Conservation (phyloP, 169 alveolate species). For the Eimeria brunetti region DNA sequence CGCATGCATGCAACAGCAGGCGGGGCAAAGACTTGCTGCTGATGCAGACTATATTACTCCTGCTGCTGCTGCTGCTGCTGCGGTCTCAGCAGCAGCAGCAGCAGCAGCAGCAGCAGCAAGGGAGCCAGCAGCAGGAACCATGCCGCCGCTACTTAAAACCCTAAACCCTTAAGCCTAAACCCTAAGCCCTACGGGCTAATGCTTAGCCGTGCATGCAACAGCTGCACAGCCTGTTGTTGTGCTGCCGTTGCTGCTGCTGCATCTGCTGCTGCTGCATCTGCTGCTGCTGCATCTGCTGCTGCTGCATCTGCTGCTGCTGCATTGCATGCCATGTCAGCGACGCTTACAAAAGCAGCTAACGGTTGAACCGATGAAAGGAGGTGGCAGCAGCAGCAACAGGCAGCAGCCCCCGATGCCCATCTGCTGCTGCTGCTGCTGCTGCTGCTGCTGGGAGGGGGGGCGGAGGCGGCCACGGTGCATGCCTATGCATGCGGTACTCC, state of each 20-base stretch:
- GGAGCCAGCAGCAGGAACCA: too few species aligned
- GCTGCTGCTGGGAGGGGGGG: neutral
- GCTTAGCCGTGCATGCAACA: too few species aligned
- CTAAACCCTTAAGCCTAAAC: neutral
- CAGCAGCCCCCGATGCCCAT: neutral
- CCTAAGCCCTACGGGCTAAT: neutral
- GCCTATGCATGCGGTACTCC: neutral
- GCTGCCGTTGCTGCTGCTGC: neutral
- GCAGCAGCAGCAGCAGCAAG: too few species aligned
- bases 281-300: neutral
- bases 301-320: neutral
- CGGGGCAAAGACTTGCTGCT: too few species aligned
- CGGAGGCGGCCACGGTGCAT: too few species aligned
- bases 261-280: neutral
- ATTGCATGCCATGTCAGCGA: too few species aligned
- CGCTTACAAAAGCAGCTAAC: too few species aligned
- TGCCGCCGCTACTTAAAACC: neutral
- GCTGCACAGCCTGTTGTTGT: neutral
- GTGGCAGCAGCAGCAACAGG: neutral
- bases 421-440: neutral
- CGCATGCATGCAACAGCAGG: too few species aligned
- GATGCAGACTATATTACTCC: too few species aligned
- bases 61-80: too few species aligned
- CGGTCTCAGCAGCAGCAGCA: too few species aligned
- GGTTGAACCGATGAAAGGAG: too few species aligned